Conservation (phyloP, 768 basidiomycete species). For the Panaeolus papilionaceus region DNA sequence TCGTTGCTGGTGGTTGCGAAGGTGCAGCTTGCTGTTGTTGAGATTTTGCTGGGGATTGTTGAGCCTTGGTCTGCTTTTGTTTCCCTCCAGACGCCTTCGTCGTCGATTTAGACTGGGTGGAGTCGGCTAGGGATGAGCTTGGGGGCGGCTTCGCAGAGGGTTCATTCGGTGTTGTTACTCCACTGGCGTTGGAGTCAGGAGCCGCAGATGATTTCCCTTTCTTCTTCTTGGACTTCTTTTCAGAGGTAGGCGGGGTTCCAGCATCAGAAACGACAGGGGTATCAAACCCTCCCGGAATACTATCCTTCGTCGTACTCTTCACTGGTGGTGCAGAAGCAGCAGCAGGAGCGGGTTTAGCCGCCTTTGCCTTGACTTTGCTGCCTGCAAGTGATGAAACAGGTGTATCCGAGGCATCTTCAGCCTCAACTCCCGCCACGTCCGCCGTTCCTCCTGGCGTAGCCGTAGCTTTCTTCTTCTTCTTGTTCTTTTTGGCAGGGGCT, state of each 20-base stretch:
- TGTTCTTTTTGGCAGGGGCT: slow-evolving; percentile 26
- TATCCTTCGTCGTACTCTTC: slow-evolving; percentile 2
- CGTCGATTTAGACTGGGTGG: slow-evolving; percentile 18
- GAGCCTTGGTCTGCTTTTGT: slow-evolving; percentile 20
- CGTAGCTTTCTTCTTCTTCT: slow-evolving; percentile 31
- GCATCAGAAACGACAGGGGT: slow-evolving; percentile 21
- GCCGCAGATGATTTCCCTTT: slow-evolving; percentile 44
- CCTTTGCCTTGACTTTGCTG: slow-evolving; percentile 48
- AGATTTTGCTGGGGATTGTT: neutral
- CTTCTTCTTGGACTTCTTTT: slow-evolving; percentile 49
- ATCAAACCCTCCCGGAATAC: slow-evolving; percentile 6
- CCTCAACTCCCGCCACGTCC: slow-evolving; percentile 23
- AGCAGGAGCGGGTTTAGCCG: slow-evolving; percentile 40
- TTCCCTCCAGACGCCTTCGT: slow-evolving; percentile 18
- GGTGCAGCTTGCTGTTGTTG: neutral
- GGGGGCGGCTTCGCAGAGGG: slow-evolving; percentile 13
- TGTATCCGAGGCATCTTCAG: slow-evolving; percentile 31
- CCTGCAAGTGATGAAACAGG: slow-evolving; percentile 36
- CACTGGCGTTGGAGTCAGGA: slow-evolving; percentile 18
- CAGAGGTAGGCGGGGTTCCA: slow-evolving; percentile 24
- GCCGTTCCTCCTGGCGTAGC: slow-evolving; percentile 26
- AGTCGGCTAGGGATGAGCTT: slow-evolving; percentile 26
- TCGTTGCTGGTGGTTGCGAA: neutral
- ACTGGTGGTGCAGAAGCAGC: slow-evolving; percentile 18
- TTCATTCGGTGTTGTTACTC: slow-evolving; percentile 6